Evolutionary conservation across 768 basidiomycete genomes (phyloP).

Genomic region (Rhizopogon vulgaris): DNA sequence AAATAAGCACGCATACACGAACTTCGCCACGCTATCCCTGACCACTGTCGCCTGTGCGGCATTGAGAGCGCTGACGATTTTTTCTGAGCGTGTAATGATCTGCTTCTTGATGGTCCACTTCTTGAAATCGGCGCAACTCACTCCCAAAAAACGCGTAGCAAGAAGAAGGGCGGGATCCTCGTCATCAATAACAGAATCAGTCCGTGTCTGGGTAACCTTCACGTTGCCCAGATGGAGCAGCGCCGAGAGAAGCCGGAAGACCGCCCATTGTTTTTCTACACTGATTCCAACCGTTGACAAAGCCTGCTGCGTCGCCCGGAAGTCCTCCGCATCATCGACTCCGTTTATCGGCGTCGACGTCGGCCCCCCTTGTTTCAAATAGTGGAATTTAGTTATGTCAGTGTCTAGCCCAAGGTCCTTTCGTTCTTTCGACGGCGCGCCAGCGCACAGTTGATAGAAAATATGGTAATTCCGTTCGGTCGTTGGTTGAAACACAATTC

Average conservation of each 20-base stretch:
- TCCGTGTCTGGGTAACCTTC: slow-evolving; percentile 75
- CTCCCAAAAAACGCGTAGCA: slow-evolving; percentile 85
- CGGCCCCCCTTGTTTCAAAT: slow-evolving; percentile 90
- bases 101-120: slow-evolving; percentile 99
- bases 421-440: slow-evolving; percentile 90
- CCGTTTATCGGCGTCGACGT: slow-evolving; percentile 81
- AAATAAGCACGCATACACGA: slow-evolving; percentile 97
- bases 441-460: slow-evolving; percentile 98
- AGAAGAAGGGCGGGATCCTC: slow-evolving; percentile 73
- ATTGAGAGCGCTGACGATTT: slow-evolving; percentile 85
- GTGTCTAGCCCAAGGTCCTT: slow-evolving; percentile 89
- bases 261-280: slow-evolving; percentile 97
- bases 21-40: slow-evolving; percentile 94
- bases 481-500: slow-evolving; percentile 94
- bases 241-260: slow-evolving; percentile 89
- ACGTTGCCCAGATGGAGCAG: slow-evolving; percentile 98
- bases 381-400: slow-evolving; percentile 84
- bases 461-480: slow-evolving; percentile 99
- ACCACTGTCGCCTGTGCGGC: slow-evolving; percentile 89
- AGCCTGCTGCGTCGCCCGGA: slow-evolving; percentile 87
- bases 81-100: slow-evolving; percentile 89
- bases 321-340: slow-evolving; percentile 96
- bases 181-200: slow-evolving; percentile 80
- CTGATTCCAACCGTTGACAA: slow-evolving; percentile 96
- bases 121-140: slow-evolving; percentile 89